Evolutionary conservation across 768 basidiomycete genomes (phyloP), one percentile per base, ranked within the genome.

Genomic region (Leccinellum albellum): DNA sequence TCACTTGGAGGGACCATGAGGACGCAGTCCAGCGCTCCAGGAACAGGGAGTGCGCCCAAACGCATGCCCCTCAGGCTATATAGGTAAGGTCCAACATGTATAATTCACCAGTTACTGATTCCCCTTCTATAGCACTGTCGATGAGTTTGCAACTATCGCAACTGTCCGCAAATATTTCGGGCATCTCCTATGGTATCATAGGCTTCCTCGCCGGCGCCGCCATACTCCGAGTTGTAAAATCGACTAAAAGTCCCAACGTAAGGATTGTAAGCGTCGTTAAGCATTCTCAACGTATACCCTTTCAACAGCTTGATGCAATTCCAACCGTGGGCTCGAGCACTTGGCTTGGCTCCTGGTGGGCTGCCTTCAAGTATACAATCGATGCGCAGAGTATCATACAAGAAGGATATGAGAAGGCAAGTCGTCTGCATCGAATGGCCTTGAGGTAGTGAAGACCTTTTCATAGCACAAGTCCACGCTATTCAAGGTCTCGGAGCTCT

Each of bases 331-430:
- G 45, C 13, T 46, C 45, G 23, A 24, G 23, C 14, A 46, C 45
- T 46, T 46, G 45, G 29, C 21, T 50, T 4, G 49, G 49, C 5
- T 32, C 28, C 9, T 50, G 49, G 49, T 50, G 49, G 49, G 29
- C 49, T 31, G 49, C 26, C 21, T 33, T 17, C 20, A 50, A 21
- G 31, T 50, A 28, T 32, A 6, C 14, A 20, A 32, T 21, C 2
- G 29, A 50, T 33, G 28, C 49, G 20, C 49, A 50, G 29, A 50
- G 3, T 3, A 35, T 74, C 28, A 26, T 75, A 4, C 67, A 62
- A 35, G 63, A 73, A 52, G 74, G 74, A 1, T 75, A 73, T 35
- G 55, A 61, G 8, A 70, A 69, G 63, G 74, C 66, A 45, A 15
- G 61, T 64, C 2, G 4, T 0, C 12, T 21, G 49, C 24, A 14